A percentile compares a stretch with the other conserved stretches of the same genome.
Evolutionary conservation across 768 basidiomycete genomes (phyloP).

Genomic region (Tylopilus balloui): DNA sequence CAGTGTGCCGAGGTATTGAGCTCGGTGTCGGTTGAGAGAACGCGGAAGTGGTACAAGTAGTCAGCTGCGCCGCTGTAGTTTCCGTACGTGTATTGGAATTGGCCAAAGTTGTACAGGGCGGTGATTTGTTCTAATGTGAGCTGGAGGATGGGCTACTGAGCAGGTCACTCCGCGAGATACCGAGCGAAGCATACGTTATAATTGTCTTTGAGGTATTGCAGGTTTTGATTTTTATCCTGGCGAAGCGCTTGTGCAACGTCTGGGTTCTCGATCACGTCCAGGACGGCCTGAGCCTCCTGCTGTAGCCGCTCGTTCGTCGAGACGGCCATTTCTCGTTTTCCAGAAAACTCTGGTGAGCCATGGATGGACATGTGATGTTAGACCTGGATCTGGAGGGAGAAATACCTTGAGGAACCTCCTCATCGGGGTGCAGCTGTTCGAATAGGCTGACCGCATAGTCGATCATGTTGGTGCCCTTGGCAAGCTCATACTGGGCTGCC

Average conservation of each 20-base stretch:
- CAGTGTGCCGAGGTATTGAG: slow-evolving; percentile 96
- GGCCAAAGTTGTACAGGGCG: slow-evolving; percentile 94
- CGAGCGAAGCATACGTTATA: slow-evolving; percentile 60
- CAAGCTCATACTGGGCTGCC: slow-evolving; percentile 93
- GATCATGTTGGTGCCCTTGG: slow-evolving; percentile 97
- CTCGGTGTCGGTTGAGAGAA: slow-evolving; percentile 89
- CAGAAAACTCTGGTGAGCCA: slow-evolving; percentile 64
- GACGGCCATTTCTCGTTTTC: slow-evolving; percentile 77
- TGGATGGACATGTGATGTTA: neutral
- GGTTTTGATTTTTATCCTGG: slow-evolving; percentile 95
- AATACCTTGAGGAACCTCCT: slow-evolving; percentile 66
- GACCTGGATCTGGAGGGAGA: neutral
- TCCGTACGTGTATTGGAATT: slow-evolving; percentile 98
- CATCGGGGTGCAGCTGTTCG: slow-evolving; percentile 68
- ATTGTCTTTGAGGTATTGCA: slow-evolving; percentile 90
- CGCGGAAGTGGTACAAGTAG: slow-evolving; percentile 98
- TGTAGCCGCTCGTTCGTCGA: slow-evolving; percentile 80
- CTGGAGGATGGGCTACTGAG: slow-evolving; percentile 38
- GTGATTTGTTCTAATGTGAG: slow-evolving; percentile 93
- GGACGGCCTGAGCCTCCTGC: slow-evolving; percentile 86
- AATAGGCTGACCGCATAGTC: slow-evolving; percentile 86
- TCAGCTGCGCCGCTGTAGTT: slow-evolving; percentile 96
- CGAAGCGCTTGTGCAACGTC: slow-evolving; percentile 92
- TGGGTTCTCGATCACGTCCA: slow-evolving; percentile 95
- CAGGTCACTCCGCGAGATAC: neutral